Conservation (phyloP, 352 stramenopile genomes). For the Globisporangium splendens region DNA sequence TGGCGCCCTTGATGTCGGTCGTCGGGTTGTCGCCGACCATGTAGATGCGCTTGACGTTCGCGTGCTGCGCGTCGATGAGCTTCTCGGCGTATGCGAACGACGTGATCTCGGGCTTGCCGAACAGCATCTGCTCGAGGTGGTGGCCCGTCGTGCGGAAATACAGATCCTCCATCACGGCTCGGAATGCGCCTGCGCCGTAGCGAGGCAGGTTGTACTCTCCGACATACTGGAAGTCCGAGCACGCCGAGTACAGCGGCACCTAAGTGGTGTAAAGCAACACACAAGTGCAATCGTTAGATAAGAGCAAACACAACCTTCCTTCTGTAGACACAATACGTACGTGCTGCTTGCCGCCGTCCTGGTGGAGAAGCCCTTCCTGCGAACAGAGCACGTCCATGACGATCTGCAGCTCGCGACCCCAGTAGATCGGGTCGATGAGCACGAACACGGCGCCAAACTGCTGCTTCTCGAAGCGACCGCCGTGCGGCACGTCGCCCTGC, state of each 20-base stretch:
- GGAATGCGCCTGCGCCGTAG: conserved; percentile 79
- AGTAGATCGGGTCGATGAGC: conserved; percentile 59
- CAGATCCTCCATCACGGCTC: conserved; percentile 63
- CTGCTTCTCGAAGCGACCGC: conserved; percentile 32
- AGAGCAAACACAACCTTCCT: not conserved
- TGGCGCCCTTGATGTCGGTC: conserved; percentile 82
- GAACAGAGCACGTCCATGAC: conserved; percentile 53
- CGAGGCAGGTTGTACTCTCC: conserved; percentile 80
- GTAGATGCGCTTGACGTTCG: conserved; percentile 70
- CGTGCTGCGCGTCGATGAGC: conserved; percentile 69
- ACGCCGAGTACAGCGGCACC: conserved; percentile 75
- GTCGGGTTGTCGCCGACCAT: conserved; percentile 86
- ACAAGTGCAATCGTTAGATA: no score
- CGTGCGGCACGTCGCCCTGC: conserved; percentile 14
- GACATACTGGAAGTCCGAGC: conserved; percentile 87
- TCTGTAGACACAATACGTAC: conserved; percentile 4
- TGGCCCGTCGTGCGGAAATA: conserved; percentile 81
- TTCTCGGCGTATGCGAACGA: conserved; percentile 77
- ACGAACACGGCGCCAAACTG: conserved; percentile 48
- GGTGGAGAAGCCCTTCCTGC: conserved; percentile 34
- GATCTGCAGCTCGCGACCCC: conserved; percentile 55
- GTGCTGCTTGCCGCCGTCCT: conserved; percentile 28
- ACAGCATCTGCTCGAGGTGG: conserved; percentile 67
- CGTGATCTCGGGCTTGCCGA: conserved; percentile 73
- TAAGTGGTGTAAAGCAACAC: no score